Percentiles rank a stretch among this genome's conserved stretches.
Evolutionary conservation across 2,329 filamentous ascomycete genomes (phyloP).

Genomic region (Aspergillus ustus): DNA sequence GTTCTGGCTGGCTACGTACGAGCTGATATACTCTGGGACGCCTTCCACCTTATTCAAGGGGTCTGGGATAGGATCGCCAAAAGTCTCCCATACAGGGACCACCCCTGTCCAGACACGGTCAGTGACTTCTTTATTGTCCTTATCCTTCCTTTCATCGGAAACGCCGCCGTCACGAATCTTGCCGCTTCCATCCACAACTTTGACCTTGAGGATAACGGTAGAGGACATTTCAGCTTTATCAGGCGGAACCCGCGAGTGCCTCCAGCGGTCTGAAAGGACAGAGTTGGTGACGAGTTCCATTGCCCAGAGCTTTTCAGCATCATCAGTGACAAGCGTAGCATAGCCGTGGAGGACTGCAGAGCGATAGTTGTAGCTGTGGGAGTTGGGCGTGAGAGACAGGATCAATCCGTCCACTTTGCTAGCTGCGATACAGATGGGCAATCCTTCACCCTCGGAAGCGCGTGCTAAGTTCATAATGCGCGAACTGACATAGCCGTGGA

Average conservation of each 20-base stretch:
- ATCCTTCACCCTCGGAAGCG: conserved; percentile 51
- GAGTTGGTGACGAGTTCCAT: conserved; percentile 78
- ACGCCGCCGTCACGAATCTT: conserved; percentile 73
- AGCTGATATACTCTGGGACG: conserved; percentile 66
- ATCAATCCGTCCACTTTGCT: conserved; percentile 80
- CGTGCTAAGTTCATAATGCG: conserved; percentile 73
- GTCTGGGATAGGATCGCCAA: conserved; percentile 67
- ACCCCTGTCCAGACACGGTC: conserved; percentile 63
- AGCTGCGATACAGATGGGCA: conserved; percentile 74
- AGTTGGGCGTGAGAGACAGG: conserved; percentile 76
- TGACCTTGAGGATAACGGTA: conserved; percentile 73
- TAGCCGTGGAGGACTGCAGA: conserved; percentile 78
- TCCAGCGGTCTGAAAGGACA: conserved; percentile 72
- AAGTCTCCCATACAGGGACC: conserved; percentile 65
- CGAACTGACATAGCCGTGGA: conserved; percentile 82
- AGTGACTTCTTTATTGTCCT: conserved; percentile 51
- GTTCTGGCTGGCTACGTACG: conserved; percentile 57
- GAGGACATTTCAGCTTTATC: conserved; percentile 74
- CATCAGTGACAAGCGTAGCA: conserved; percentile 68
- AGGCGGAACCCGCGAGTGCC: conserved; percentile 70
- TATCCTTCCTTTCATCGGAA: conserved; percentile 63
- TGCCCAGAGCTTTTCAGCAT: conserved; percentile 74
- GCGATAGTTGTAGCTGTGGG: conserved; percentile 86
- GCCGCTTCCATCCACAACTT: conserved; percentile 71
- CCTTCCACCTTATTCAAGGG: conserved; percentile 62